Conservation (phyloP, 2,329 filamentous ascomycete species). For the Fusarium luffae region DNA sequence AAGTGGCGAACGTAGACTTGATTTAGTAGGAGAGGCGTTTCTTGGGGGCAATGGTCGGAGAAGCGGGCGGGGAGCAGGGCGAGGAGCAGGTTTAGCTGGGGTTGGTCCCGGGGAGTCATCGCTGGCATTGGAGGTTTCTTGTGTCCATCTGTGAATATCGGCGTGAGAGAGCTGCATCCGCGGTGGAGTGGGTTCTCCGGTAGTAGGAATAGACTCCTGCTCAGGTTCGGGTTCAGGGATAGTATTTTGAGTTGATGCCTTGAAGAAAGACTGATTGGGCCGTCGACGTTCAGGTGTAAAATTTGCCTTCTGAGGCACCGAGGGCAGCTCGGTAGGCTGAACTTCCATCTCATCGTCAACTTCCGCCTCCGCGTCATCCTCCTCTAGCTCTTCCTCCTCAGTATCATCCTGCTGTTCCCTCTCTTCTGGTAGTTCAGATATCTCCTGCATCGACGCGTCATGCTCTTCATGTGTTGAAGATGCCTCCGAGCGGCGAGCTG, state of each 20-base stretch:
- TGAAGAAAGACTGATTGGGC: slow-evolving; percentile 54
- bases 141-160: slow-evolving; percentile 57
- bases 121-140: slow-evolving; percentile 53
- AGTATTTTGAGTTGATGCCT: slow-evolving; percentile 41
- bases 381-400: slow-evolving; percentile 43
- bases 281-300: slow-evolving; percentile 59
- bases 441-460: slow-evolving; percentile 1
- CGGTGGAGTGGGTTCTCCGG: slow-evolving; percentile 49
- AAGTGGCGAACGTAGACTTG: slow-evolving; percentile 65
- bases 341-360: slow-evolving; percentile 43
- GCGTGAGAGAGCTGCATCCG: slow-evolving; percentile 56
- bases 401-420: background rate
- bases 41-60: slow-evolving; percentile 62
- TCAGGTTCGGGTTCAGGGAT: background rate
- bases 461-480: slow-evolving; percentile 15
- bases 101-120: slow-evolving; percentile 50
- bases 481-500: slow-evolving; percentile 27
- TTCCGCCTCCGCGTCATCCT: slow-evolving; percentile 33
- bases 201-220: slow-evolving; percentile 37
- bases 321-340: slow-evolving; percentile 40
- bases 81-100: background rate
- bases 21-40: slow-evolving; percentile 67
- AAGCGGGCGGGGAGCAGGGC: slow-evolving; percentile 50
- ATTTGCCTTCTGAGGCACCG: slow-evolving; percentile 60
- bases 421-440: slow-evolving; percentile 9